A percentile compares a stretch with the other conserved stretches of the same genome.
Conservation (phyloP, 2,329 filamentous ascomycete species). For the Cylindrodendrum hubeiense region DNA sequence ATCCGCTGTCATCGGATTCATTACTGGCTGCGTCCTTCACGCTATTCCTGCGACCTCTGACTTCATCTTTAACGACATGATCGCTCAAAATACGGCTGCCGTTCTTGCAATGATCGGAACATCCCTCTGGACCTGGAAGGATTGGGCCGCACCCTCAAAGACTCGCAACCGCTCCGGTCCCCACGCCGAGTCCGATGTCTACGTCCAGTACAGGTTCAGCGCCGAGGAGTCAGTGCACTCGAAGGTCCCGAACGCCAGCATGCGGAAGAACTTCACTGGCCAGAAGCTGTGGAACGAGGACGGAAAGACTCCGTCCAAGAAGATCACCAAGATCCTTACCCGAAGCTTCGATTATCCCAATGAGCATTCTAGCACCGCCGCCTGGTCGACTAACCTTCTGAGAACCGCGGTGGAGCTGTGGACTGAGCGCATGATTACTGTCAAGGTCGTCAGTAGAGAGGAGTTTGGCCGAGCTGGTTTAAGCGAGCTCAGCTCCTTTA, state of each 20-base stretch:
- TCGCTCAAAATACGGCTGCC: slow-evolving; percentile 24
- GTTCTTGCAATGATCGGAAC: slow-evolving; percentile 24
- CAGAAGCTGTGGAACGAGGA: slow-evolving; percentile 18
- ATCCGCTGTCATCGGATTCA: slow-evolving; percentile 27
- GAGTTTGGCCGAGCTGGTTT: slow-evolving; percentile 14
- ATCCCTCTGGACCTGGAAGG: slow-evolving; percentile 27
- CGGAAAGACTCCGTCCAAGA: slow-evolving; percentile 10
- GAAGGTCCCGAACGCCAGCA: neutral
- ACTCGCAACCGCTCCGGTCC: neutral
- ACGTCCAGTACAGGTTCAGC: slow-evolving; percentile 3
- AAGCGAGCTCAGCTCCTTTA: slow-evolving; percentile 7
- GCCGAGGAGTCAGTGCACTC: slow-evolving; percentile 1
- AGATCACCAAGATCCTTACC: neutral
- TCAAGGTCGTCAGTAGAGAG: slow-evolving; percentile 23
- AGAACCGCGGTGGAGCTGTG: slow-evolving; percentile 10
- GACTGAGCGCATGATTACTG: slow-evolving; percentile 8
- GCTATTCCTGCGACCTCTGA: slow-evolving; percentile 19
- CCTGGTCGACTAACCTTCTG: slow-evolving; percentile 7
- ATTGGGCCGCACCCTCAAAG: slow-evolving; percentile 4
- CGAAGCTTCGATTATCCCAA: slow-evolving; percentile 7
- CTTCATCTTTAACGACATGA: slow-evolving; percentile 25
- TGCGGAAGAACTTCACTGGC: slow-evolving; percentile 19
- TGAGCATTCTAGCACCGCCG: neutral
- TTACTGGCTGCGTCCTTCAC: slow-evolving; percentile 26
- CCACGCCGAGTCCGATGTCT: neutral